These are phyloP conservation scores for Verticillium nonalfalfae DNA, from an alignment of 2,329 filamentous ascomycete genomes.

Conservation along the genomic window DNA sequence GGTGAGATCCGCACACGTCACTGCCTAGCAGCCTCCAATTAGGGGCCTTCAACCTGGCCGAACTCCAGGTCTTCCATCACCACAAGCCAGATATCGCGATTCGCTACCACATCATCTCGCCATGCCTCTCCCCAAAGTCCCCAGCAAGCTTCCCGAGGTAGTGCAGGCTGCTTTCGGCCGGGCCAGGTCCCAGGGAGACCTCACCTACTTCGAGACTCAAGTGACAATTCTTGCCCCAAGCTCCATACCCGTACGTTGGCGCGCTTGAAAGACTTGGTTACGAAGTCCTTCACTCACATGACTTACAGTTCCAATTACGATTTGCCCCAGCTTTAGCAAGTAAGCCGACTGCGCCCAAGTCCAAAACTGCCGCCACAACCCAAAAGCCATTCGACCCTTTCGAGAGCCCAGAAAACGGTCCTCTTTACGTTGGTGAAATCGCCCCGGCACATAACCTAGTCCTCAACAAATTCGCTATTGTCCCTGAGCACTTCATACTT, in stretches of 20 bases:
- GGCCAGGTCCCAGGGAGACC: conserved; percentile 39
- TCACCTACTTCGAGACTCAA: conserved; percentile 49
- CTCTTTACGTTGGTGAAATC: conserved; percentile 47
- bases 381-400: conserved; percentile 55
- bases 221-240: conserved; percentile 39
- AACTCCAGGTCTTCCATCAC: neutral
- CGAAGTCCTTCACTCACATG: neutral
- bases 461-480: conserved; percentile 70
- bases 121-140: conserved; percentile 35
- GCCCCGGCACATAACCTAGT: conserved; percentile 55
- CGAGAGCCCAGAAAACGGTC: conserved; percentile 46
- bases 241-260: conserved; percentile 32
- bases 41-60: neutral
- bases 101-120: neutral
- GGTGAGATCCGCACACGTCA: neutral
- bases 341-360: conserved; percentile 51
- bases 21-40: neutral
- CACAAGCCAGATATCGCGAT: neutral
- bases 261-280: neutral
- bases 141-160: conserved; percentile 42
- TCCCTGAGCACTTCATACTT: conserved; percentile 66
- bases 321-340: conserved; percentile 63
- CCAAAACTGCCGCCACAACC: conserved; percentile 19
- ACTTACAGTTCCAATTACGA: conserved; percentile 60
- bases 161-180: conserved; percentile 42